These are phyloP conservation scores for Globisporangium acanthophoron DNA, from an alignment of 352 stramenopile genomes.

Conservation along the genomic window DNA sequence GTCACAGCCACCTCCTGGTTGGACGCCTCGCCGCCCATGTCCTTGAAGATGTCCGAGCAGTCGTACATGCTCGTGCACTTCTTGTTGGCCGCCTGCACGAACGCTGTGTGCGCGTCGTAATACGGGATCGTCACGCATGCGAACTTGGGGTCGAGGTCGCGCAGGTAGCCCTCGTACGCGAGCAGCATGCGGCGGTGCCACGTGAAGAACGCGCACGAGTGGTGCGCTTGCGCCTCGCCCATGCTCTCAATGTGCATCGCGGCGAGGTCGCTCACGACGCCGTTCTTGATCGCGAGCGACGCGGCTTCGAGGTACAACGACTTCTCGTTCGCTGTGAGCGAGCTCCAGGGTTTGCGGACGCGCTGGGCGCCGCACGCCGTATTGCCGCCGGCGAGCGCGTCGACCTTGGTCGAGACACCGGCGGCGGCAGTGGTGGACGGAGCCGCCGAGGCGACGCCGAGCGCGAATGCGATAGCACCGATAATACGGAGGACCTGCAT, in stretches of 20 bases:
- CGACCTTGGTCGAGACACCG: conserved; percentile 23
- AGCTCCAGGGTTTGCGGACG: conserved; percentile 51
- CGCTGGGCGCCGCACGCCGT: conserved; percentile 27
- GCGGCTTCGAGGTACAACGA: conserved; percentile 53
- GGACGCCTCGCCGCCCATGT: conserved; percentile 15
- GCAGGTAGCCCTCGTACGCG: conserved; percentile 59
- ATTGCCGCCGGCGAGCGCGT: conserved; percentile 46
- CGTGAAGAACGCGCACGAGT: conserved; percentile 53
- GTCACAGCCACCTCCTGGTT: conserved; percentile 24
- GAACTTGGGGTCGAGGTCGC: conserved; percentile 44
- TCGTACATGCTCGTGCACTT: conserved; percentile 56
- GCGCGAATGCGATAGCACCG: conserved; percentile 6
- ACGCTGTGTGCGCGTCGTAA: conserved; percentile 71
- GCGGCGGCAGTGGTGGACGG: neutral
- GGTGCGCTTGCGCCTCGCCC: conserved; percentile 39
- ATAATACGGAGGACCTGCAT: conserved; percentile 15
- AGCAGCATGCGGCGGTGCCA: conserved; percentile 69
- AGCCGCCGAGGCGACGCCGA: conserved; percentile 4
- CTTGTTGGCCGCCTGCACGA: conserved; percentile 34
- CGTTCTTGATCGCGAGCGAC: conserved; percentile 29
- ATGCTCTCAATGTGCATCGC: conserved; percentile 40
- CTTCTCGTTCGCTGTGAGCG: conserved; percentile 34
- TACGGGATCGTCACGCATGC: conserved; percentile 70
- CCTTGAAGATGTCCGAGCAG: conserved; percentile 57
- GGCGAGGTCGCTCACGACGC: conserved; percentile 40